Conservation (phyloP, 345 rosid species). For the Carallia brachiata region DNA sequence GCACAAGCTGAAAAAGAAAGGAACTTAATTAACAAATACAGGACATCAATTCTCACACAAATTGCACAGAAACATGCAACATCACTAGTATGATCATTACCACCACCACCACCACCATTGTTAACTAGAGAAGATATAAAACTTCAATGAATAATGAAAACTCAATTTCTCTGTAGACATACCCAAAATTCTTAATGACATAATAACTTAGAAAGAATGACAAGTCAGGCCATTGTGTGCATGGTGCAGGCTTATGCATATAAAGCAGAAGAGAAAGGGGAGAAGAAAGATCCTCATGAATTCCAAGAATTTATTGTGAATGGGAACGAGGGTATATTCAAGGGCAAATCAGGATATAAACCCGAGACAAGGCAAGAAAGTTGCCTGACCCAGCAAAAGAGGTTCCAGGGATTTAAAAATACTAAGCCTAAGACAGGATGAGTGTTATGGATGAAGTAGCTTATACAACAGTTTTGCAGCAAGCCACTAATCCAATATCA, state of each 20-base stretch:
- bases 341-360: neutral
- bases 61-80: constrained; percentile 19
- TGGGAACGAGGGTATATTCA: neutral
- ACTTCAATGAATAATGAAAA: neutral
- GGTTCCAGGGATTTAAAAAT: neutral
- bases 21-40: constrained; percentile 32
- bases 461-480: neutral
- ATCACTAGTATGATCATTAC: constrained; percentile 2
- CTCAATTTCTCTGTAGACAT: neutral
- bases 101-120: neutral
- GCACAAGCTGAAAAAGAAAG: constrained; percentile 80
- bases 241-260: no score
- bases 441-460: neutral
- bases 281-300: neutral
- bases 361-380: neutral
- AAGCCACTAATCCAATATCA: neutral
- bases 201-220: constrained; percentile 5
- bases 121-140: neutral
- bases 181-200: neutral
- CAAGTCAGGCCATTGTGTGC: neutral
- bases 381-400: neutral
- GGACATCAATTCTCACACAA: constrained; percentile 11
- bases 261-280: no score
- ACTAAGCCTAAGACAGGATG: neutral
- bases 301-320: neutral